phyloP scores from a whole-genome alignment of 768 basidiomycete genomes.

The Trametes coccinea region DNA sequence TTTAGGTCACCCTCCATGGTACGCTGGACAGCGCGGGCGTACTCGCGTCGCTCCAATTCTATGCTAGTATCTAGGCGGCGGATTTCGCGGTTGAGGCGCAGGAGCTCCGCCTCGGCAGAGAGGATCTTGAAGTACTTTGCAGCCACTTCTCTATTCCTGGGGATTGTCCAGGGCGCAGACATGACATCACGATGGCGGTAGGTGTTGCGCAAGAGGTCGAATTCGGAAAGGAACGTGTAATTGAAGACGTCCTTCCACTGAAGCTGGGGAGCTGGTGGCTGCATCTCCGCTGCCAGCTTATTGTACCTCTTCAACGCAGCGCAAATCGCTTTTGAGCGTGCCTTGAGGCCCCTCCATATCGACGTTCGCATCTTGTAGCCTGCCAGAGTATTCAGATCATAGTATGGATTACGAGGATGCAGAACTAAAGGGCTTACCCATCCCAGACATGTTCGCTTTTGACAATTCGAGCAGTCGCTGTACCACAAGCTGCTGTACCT shows the following conservation, averaged over 20 bases:
- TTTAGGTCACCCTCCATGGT: background rate
- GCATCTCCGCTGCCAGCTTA: slow-evolving; percentile 1
- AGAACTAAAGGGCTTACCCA: background rate
- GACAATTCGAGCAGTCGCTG: slow-evolving; percentile 8
- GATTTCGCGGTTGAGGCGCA: background rate
- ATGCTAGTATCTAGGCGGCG: background rate
- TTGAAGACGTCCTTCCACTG: slow-evolving; percentile 9
- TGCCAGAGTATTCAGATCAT: background rate
- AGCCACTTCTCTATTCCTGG: slow-evolving; percentile 1
- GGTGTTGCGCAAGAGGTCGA: slow-evolving; percentile 1
- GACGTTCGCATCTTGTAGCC: slow-evolving; percentile 8
- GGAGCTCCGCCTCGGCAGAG: background rate
- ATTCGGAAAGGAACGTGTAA: slow-evolving; percentile 3
- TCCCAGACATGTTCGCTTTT: slow-evolving; percentile 7
- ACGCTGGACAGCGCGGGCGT: background rate
- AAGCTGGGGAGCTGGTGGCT: background rate
- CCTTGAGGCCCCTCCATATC: slow-evolving; percentile 9
- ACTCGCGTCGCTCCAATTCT: background rate
- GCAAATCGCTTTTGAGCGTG: slow-evolving; percentile 1
- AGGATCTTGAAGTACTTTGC: slow-evolving; percentile 6
- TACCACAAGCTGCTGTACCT: too few relatives aligned
- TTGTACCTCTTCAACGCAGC: slow-evolving; percentile 7
- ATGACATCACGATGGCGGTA: background rate
- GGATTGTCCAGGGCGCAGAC: background rate
- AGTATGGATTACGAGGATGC: background rate